Conservation (phyloP, 2,329 filamentous ascomycete species). For the Metarhizium brunneum region DNA sequence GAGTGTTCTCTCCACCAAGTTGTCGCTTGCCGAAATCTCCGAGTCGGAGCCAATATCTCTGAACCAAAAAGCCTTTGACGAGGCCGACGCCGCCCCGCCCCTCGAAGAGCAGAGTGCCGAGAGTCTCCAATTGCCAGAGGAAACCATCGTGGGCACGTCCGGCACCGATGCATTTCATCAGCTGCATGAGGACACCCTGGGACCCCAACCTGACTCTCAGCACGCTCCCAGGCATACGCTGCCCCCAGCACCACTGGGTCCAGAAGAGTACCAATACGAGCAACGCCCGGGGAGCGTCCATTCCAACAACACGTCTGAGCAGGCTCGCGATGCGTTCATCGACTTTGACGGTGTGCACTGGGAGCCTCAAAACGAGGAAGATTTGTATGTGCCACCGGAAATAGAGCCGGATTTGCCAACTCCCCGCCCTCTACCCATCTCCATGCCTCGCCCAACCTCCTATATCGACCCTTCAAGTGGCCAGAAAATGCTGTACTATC, state of each 20-base stretch:
- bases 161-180: constrained; percentile 23
- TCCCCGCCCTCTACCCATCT: constrained; percentile 15
- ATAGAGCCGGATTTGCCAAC: constrained; percentile 13
- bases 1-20: constrained; percentile 40
- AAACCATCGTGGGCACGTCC: constrained; percentile 21
- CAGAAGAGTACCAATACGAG: constrained; percentile 5
- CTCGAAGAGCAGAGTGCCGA: constrained; percentile 27
- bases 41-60: constrained; percentile 45
- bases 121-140: constrained; percentile 14
- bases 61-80: constrained; percentile 42
- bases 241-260: background rate
- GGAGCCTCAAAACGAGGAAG: constrained; percentile 38
- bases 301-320: constrained; percentile 53
- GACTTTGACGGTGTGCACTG: constrained; percentile 80
- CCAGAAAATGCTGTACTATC: constrained; percentile 87
- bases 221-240: background rate
- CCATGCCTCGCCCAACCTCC: constrained; percentile 38
- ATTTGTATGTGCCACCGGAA: constrained; percentile 13
- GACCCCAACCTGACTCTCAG: constrained; percentile 1
- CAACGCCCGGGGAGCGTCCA: constrained; percentile 34
- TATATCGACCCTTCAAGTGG: constrained; percentile 57
- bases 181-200: constrained; percentile 20
- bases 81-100: constrained; percentile 36
- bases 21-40: constrained; percentile 46
- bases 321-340: constrained; percentile 59